Conservation (phyloP, 495 filamentous ascomycete species). For the Penicillium bovifimosum region DNA sequence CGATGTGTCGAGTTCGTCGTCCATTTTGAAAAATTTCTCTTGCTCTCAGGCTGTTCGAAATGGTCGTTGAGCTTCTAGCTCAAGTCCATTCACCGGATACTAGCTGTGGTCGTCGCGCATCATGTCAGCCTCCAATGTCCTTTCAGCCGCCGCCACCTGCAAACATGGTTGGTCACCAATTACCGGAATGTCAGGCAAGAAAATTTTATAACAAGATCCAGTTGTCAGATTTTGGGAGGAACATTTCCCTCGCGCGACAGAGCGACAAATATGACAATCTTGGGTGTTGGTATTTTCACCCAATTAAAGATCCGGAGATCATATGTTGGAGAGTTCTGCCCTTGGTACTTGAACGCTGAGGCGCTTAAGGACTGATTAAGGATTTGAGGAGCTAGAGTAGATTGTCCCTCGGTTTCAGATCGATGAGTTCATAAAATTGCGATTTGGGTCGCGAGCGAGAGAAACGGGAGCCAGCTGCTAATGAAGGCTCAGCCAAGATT, state of each 20-base stretch:
- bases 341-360: background rate
- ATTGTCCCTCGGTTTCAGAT: background rate
- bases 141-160: background rate
- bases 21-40: slow-evolving; percentile 24
- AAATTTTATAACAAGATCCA: background rate
- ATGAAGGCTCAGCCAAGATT: background rate
- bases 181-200: slow-evolving; percentile 7
- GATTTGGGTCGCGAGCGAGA: background rate
- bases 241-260: background rate
- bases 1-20: slow-evolving; percentile 40
- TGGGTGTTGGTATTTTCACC: background rate
- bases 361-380: background rate
- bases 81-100: background rate
- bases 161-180: background rate
- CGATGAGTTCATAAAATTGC: background rate
- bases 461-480: background rate
- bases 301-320: background rate
- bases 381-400: background rate
- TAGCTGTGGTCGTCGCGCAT: background rate
- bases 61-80: background rate
- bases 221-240: background rate
- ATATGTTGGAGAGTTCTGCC: background rate
- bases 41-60: background rate
- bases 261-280: background rate
- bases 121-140: background rate